Conservation (phyloP, 2,329 filamentous ascomycete species). For the Hymenoscyphus repandus region DNA sequence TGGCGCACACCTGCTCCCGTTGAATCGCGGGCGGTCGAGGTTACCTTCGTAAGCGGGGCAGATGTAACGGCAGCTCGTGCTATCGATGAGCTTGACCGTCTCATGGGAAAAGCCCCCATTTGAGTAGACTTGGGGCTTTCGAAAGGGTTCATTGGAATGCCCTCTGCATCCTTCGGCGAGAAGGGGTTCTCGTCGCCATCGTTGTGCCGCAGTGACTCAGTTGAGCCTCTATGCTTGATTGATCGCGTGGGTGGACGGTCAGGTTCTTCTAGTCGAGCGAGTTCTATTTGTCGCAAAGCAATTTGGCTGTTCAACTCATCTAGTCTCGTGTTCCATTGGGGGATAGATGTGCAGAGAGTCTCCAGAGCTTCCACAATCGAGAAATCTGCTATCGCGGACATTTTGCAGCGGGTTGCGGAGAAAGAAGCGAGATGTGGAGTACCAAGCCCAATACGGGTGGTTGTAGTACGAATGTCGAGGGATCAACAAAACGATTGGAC, state of each 20-base stretch:
- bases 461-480: background rate
- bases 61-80: constrained; percentile 13
- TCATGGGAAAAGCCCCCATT: constrained; percentile 6
- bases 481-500: background rate
- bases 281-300: constrained; percentile 54
- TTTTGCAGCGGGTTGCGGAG: background rate
- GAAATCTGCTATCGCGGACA: constrained; percentile 12
- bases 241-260: constrained; percentile 29
- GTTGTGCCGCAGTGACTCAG: constrained; percentile 30
- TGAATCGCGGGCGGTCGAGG: constrained; percentile 8
- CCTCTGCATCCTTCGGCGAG: constrained; percentile 13
- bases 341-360: constrained; percentile 50
- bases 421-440: background rate
- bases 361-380: constrained; percentile 48
- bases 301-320: constrained; percentile 58
- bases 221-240: constrained; percentile 31
- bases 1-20: constrained; percentile 17
- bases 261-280: constrained; percentile 43
- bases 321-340: constrained; percentile 54
- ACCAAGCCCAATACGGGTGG: background rate
- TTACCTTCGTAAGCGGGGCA: constrained; percentile 12
- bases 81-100: constrained; percentile 16
- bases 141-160: constrained; percentile 11
- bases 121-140: constrained; percentile 16
- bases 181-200: constrained; percentile 22